phyloP scores from a whole-genome alignment of 805 yeast species.

The Brettanomyces bruxellensis region DNA sequence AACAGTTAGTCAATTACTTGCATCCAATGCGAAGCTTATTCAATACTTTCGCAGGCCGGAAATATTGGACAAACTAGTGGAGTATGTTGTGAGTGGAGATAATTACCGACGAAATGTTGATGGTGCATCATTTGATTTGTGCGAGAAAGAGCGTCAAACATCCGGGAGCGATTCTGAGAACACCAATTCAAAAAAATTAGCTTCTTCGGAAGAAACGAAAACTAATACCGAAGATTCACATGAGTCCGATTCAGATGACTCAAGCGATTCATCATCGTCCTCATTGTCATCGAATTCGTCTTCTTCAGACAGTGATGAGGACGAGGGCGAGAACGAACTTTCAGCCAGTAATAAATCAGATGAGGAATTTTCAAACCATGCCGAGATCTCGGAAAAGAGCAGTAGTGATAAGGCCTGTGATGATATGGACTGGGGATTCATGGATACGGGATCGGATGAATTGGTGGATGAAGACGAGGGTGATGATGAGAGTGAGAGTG shows the following conservation, averaged over 20 bases:
- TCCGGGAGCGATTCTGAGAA: neutral
- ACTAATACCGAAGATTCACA: conserved; percentile 3
- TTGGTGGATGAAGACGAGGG: conserved; percentile 12
- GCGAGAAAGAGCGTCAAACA: neutral
- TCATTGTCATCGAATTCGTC: neutral
- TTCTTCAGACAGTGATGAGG: conserved; percentile 1
- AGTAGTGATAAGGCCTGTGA: neutral
- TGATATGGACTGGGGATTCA: neutral
- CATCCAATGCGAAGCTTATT: conserved; percentile 65
- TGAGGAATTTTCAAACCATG: neutral
- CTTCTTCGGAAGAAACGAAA: neutral
- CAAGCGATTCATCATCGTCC: conserved; percentile 2
- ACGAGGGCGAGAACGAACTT: conserved; percentile 4
- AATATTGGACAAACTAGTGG: conserved; percentile 57
- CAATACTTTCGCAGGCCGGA: conserved; percentile 77
- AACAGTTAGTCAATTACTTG: conserved; percentile 59
- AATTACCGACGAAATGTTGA: conserved; percentile 11
- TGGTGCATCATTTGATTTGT: conserved; percentile 21
- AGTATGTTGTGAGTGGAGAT: conserved; percentile 48
- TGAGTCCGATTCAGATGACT: conserved; percentile 12
- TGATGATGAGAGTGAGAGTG: conserved; percentile 22
- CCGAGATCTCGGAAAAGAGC: no score
- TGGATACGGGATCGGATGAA: conserved; percentile 10
- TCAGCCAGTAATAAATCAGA: neutral
- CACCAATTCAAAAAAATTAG: neutral